phyloP scores from a whole-genome alignment of 768 basidiomycete species.

The Tephrocybe rancida region DNA sequence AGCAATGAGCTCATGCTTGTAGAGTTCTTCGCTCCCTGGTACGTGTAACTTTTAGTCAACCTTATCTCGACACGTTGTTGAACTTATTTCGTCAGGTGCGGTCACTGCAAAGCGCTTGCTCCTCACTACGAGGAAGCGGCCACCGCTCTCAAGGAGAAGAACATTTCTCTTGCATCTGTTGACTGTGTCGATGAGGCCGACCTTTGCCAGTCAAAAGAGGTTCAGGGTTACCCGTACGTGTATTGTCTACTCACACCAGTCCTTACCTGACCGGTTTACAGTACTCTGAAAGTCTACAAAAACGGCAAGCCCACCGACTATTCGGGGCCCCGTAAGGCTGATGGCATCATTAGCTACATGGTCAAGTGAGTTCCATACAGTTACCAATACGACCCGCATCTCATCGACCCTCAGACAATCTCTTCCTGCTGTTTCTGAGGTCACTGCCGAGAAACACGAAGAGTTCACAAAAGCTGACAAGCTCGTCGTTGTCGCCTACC shows the following conservation, averaged over 20 bases:
- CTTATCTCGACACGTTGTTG: neutral
- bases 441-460: slow-evolving; percentile 74
- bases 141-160: slow-evolving; percentile 86
- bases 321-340: slow-evolving; percentile 86
- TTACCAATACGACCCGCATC: slow-evolving; percentile 2
- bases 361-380: slow-evolving; percentile 66
- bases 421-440: slow-evolving; percentile 87
- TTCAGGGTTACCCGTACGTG: slow-evolving; percentile 93
- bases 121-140: slow-evolving; percentile 96
- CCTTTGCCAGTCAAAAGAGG: slow-evolving; percentile 84
- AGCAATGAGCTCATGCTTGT: slow-evolving; percentile 80
- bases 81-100: slow-evolving; percentile 69
- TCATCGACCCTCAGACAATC: slow-evolving; percentile 61
- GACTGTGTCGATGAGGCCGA: slow-evolving; percentile 96
- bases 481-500: slow-evolving; percentile 87
- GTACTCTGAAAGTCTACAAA: slow-evolving; percentile 91
- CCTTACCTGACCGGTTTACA: slow-evolving; percentile 25
- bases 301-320: slow-evolving; percentile 83
- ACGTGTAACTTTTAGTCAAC: slow-evolving; percentile 9
- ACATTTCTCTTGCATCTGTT: slow-evolving; percentile 92
- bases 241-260: neutral
- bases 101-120: slow-evolving; percentile 94
- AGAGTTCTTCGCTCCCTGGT: slow-evolving; percentile 96
- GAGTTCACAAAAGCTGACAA: slow-evolving; percentile 91
- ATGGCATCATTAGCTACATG: slow-evolving; percentile 97